Conservation (phyloP, 805 yeast genomes). For the Ogataea paradorogensis region DNA sequence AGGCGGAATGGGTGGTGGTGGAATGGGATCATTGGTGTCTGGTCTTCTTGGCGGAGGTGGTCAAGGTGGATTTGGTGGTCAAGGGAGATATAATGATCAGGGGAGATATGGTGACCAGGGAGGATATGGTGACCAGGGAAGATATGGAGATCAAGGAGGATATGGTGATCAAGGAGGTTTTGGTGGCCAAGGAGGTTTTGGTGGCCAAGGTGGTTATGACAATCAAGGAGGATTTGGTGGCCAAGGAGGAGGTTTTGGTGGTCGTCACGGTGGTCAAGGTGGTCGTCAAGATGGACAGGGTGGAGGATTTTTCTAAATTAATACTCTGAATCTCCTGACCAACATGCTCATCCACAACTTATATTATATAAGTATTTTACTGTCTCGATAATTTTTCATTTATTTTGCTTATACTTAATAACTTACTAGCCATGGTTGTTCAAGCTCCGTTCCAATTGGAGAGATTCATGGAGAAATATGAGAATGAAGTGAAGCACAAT, state of each 20-base stretch:
- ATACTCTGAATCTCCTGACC: neutral
- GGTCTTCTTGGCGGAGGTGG: conserved; percentile 15
- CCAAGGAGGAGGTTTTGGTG: conserved; percentile 14
- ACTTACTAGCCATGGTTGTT: too few species aligned
- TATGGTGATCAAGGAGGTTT: conserved; percentile 24
- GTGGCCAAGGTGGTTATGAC: conserved; percentile 1
- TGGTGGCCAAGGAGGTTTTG: conserved; percentile 24
- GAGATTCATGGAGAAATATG: too few species aligned
- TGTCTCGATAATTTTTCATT: too few species aligned
- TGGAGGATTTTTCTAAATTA: conserved; percentile 1
- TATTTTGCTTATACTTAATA: too few species aligned
- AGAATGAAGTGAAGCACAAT: too few species aligned
- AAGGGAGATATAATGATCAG: conserved; percentile 16
- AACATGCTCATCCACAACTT: too few species aligned
- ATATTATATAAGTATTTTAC: too few species aligned
- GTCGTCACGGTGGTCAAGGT: conserved; percentile 3
- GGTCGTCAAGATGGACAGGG: conserved; percentile 8
- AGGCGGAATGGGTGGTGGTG: conserved; percentile 4
- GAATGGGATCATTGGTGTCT: conserved; percentile 22
- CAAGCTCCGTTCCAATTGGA: too few species aligned
- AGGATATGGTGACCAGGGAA: conserved; percentile 15
- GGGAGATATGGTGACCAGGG: conserved; percentile 10
- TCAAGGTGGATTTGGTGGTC: conserved; percentile 9
- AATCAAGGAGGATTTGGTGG: conserved; percentile 26
- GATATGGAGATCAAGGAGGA: conserved; percentile 15